These are phyloP conservation scores for Niebla homalea DNA, from an alignment of 495 filamentous ascomycete genomes.

Conservation along the genomic window DNA sequence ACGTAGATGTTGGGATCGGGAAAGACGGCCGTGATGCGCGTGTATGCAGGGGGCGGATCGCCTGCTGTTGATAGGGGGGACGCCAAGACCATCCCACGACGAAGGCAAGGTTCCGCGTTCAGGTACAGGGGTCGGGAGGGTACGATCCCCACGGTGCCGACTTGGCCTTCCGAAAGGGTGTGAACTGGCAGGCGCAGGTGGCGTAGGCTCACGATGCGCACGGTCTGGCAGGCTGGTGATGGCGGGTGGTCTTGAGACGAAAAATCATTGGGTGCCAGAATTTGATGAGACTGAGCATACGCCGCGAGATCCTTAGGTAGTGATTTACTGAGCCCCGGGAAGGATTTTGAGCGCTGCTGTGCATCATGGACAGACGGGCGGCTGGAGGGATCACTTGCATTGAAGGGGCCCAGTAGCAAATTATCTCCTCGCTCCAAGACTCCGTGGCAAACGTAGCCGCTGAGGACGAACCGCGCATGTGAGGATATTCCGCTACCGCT, in stretches of 20 bases:
- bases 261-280: neutral
- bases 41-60: slow-evolving; percentile 30
- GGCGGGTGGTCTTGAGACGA: neutral
- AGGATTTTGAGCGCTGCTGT: slow-evolving; percentile 12
- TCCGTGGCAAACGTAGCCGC: slow-evolving; percentile 71
- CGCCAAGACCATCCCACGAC: slow-evolving; percentile 75
- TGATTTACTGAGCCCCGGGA: slow-evolving; percentile 9
- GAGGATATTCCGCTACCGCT: slow-evolving; percentile 33
- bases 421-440: slow-evolving; percentile 64
- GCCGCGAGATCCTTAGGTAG: neutral
- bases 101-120: slow-evolving; percentile 32
- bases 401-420: slow-evolving; percentile 68
- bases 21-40: slow-evolving; percentile 37
- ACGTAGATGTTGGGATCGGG: slow-evolving; percentile 26
- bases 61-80: slow-evolving; percentile 31
- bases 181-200: slow-evolving; percentile 77
- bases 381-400: slow-evolving; percentile 19
- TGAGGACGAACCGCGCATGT: slow-evolving; percentile 48
- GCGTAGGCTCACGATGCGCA: slow-evolving; percentile 72
- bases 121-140: slow-evolving; percentile 15
- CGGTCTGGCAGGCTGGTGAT: slow-evolving; percentile 44
- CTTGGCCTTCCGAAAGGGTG: slow-evolving; percentile 64
- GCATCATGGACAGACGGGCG: slow-evolving; percentile 10
- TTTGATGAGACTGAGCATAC: neutral
- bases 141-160: slow-evolving; percentile 76